Evolutionary conservation across 228 moss, liverwort and hornwort genomes (phyloP).

Genomic region (Sphagnum magellanicum): DNA sequence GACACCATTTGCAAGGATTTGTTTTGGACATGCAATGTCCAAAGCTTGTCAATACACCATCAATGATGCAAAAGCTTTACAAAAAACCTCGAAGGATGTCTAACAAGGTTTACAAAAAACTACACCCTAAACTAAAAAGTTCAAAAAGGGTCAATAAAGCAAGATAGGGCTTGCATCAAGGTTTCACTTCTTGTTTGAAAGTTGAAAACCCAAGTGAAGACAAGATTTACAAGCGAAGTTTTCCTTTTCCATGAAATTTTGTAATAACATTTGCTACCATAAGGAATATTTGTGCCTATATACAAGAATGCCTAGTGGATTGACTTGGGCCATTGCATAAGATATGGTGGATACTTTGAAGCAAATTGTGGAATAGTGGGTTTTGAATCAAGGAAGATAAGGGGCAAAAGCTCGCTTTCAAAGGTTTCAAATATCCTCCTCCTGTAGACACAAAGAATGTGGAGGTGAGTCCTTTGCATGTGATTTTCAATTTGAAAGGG

Average conservation of each 20-base stretch:
- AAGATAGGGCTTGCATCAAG: not conserved
- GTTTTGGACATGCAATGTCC: not conserved
- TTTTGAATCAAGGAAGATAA: not conserved
- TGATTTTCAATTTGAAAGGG: too few species aligned
- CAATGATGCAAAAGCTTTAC: too few species aligned
- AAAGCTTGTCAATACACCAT: not conserved
- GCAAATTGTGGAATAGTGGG: not conserved
- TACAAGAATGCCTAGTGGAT: not conserved
- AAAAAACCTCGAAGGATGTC: too few species aligned
- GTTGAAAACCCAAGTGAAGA: not conserved
- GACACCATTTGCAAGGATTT: too few species aligned
- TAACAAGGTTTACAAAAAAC: too few species aligned
- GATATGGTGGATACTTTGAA: not conserved
- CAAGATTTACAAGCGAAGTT: not conserved
- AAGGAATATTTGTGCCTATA: not conserved
- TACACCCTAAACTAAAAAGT: not conserved
- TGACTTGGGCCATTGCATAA: not conserved
- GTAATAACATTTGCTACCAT: not conserved
- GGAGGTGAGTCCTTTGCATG: too few species aligned
- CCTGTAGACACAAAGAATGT: too few species aligned
- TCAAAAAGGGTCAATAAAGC: not conserved
- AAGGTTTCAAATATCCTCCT: too few species aligned
- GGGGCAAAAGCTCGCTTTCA: too few species aligned
- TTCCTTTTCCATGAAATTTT: not conserved
- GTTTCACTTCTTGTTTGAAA: not conserved